Evolutionary conservation across 768 basidiomycete genomes (phyloP), one percentile per base, ranked within the genome.

Genomic region (Guyanaporus albipodus): DNA sequence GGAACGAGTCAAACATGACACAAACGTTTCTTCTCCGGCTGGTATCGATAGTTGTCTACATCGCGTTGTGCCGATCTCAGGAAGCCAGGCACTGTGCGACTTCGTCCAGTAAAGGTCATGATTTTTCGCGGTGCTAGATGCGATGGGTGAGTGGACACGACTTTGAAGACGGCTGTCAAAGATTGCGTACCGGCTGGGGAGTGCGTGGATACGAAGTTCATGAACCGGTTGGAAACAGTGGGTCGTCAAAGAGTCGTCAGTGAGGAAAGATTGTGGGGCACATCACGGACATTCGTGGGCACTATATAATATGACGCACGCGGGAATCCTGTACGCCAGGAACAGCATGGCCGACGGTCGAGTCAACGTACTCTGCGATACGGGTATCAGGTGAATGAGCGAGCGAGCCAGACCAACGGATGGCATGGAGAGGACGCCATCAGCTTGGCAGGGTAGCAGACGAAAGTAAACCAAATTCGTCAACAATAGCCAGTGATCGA

Each of bases 1-100:
- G 6, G 28, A 24, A 17, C 15, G 4, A 3, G 35, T 15, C 27
- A 8, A n/a, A 5, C 23, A 19, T 14, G 4, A 36, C 17, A 58
- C 63, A 5, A 19, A 64, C 63, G n/a, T 44, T 57, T 47, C 37
- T 45, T 64, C 43, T 47, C 24, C 4, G 49, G 31, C 4, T 12
- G 14, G 10, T 49, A 31, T 2, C 10, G 15, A 17, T 28, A 7
- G 11, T 33, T 49, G 2, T 53, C 49, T 18, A 45, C 9, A 12
- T 36, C 29, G 23, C 33, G 44, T n/a, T n/a, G 10, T 17, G 40
- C 14, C 40, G 36, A 57, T 24, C 47, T 55, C 21, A 26, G 0
- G 6, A 34, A 18, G 14, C 24, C 17, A 12, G 58, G 54, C 15
- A 49, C 58, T 28, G 55, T 52, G 18, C 8, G 39, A 15, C 50